These are phyloP conservation scores for Exophiala lecanii-corni DNA, from an alignment of 2,329 filamentous ascomycete genomes.

Conservation along the genomic window DNA sequence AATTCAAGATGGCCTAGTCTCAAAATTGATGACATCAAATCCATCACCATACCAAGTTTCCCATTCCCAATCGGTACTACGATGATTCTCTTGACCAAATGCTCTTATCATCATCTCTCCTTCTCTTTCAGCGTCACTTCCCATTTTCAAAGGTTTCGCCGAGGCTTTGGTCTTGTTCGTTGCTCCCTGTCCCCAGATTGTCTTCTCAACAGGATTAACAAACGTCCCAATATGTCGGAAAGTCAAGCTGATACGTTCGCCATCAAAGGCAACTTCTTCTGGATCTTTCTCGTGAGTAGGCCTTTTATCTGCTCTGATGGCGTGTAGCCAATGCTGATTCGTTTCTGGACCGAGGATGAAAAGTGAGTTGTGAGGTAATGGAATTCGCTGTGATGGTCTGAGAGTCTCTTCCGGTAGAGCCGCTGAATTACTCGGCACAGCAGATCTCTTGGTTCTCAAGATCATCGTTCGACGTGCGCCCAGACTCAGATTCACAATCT, in stretches of 20 bases:
- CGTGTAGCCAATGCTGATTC: constrained; percentile 84
- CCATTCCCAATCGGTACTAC: constrained; percentile 72
- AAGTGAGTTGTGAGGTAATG: constrained; percentile 82
- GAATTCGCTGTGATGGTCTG: constrained; percentile 62
- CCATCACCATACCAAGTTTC: constrained; percentile 68
- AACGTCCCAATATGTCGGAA: constrained; percentile 89
- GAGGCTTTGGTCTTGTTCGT: constrained; percentile 58
- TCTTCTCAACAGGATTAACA: constrained; percentile 56
- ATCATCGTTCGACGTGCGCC: constrained; percentile 88
- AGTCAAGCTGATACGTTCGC: constrained; percentile 83
- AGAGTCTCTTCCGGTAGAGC: constrained; percentile 23
- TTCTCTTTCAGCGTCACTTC: constrained; percentile 60
- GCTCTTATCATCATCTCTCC: constrained; percentile 61
- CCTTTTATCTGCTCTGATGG: constrained; percentile 85
- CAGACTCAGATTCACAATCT: constrained; percentile 89
- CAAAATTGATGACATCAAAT: constrained; percentile 66
- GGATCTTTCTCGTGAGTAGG: constrained; percentile 59
- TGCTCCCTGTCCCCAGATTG: constrained; percentile 92
- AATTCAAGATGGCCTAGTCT: constrained; percentile 31
- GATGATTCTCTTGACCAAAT: constrained; percentile 81
- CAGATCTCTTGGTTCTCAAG: constrained; percentile 71
- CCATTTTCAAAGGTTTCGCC: constrained; percentile 65
- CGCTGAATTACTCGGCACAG: constrained; percentile 27
- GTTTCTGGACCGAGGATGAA: constrained; percentile 75
- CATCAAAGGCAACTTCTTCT: constrained; percentile 66